Conservation (phyloP, 129 eudicot genomes). For the Artemisia tridentata region DNA sequence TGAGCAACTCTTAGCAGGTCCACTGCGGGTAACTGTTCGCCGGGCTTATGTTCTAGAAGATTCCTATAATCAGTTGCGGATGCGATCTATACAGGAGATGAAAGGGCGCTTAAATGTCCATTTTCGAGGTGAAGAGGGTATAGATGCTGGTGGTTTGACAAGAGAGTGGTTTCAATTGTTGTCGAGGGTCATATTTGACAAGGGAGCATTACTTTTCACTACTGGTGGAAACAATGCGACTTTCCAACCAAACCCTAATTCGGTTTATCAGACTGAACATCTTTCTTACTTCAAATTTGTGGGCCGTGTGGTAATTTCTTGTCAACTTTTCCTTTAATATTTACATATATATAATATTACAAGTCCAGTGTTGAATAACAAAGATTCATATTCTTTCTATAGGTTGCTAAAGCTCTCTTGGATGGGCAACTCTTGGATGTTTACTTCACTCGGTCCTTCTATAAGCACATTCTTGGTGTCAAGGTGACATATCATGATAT, state of each 20-base stretch:
- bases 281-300: conserved; percentile 8
- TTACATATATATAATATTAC: background rate
- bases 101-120: conserved; percentile 5
- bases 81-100: background rate
- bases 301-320: background rate
- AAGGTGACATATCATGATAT: conserved; percentile 16
- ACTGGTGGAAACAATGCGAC: conserved; percentile 16
- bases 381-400: background rate
- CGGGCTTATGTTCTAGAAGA: conserved; percentile 12
- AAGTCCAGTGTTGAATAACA: conserved; percentile 4
- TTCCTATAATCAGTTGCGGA: conserved; percentile 12
- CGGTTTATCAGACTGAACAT: conserved; percentile 15
- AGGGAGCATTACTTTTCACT: conserved; percentile 14
- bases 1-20: background rate
- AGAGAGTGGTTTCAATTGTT: conserved; percentile 14
- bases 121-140: conserved; percentile 13
- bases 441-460: conserved; percentile 4
- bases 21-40: background rate
- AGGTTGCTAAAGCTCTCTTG: conserved; percentile 14
- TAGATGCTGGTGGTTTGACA: conserved; percentile 17
- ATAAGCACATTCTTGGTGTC: conserved; percentile 12
- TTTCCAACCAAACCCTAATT: conserved; percentile 8
- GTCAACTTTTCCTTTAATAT: too few relatives aligned
- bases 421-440: conserved; percentile 16
- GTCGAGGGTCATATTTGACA: conserved; percentile 12